A percentile compares a stretch with the other conserved stretches of the same genome.
Conservation (phyloP, 257 asterid species). For the Gynochthodes officinalis region DNA sequence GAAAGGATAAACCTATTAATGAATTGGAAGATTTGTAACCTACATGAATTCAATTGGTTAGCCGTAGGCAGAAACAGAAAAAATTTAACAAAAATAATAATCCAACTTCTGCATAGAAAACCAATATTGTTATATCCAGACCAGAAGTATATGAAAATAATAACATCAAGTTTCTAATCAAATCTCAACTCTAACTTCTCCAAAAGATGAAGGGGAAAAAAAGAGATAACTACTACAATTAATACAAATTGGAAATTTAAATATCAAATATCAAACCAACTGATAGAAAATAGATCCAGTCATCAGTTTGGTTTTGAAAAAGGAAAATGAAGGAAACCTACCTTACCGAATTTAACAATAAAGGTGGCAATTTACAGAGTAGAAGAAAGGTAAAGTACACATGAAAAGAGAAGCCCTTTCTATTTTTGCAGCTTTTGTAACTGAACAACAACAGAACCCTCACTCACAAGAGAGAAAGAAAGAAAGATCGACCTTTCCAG, state of each 20-base stretch:
- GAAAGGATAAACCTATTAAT: not conserved
- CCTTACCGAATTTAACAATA: too few species aligned
- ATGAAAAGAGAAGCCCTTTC: too few species aligned
- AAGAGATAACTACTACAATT: not conserved
- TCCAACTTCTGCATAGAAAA: not conserved
- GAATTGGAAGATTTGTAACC: not conserved
- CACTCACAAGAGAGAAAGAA: too few species aligned
- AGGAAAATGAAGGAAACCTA: constrained; percentile 73
- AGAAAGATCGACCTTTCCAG: too few species aligned
- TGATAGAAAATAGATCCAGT: constrained; percentile 11
- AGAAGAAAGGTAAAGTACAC: too few species aligned
- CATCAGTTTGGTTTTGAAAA: constrained; percentile 57
- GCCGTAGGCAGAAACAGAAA: not conserved
- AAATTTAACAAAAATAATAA: not conserved
- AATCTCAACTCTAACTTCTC: not conserved
- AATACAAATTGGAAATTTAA: not conserved
- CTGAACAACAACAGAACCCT: too few species aligned
- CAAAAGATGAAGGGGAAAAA: not conserved
- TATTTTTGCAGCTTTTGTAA: too few species aligned
- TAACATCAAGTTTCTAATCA: not conserved
- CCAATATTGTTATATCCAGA: not conserved
- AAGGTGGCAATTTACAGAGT: too few species aligned
- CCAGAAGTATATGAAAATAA: not conserved
- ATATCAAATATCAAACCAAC: not conserved
- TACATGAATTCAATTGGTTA: not conserved